These are phyloP conservation scores for Coffea eugenioides DNA, from an alignment of 257 asterid genomes.

Conservation along the genomic window DNA sequence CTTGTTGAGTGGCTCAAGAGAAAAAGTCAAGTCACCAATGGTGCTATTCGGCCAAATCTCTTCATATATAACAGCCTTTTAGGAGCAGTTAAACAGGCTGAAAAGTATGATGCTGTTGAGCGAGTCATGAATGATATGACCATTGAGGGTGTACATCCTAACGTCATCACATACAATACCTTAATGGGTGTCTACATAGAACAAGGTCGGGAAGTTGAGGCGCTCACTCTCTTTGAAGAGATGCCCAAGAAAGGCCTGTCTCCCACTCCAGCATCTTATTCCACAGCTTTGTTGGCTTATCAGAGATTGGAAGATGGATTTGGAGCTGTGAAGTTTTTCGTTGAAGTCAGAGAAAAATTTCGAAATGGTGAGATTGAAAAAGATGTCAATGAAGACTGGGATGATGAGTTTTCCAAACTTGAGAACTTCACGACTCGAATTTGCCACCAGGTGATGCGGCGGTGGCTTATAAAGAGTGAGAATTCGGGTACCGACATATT, in stretches of 20 bases:
- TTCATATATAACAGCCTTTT: slow-evolving; percentile 75
- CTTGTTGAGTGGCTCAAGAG: slow-evolving; percentile 84
- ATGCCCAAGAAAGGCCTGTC: slow-evolving; percentile 54
- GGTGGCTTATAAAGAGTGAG: slow-evolving; percentile 61
- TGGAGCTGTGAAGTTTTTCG: slow-evolving; percentile 64
- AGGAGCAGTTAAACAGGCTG: slow-evolving; percentile 70
- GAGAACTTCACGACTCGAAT: slow-evolving; percentile 61
- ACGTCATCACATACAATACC: slow-evolving; percentile 70
- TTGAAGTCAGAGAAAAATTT: slow-evolving; percentile 40
- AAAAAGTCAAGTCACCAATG: slow-evolving; percentile 43
- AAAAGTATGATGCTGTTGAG: slow-evolving; percentile 43
- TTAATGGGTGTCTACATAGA: slow-evolving; percentile 73
- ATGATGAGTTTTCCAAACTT: slow-evolving; percentile 57
- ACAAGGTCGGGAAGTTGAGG: slow-evolving; percentile 65
- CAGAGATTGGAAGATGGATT: slow-evolving; percentile 73
- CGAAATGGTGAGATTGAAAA: slow-evolving; percentile 55
- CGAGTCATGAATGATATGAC: slow-evolving; percentile 58
- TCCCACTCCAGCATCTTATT: slow-evolving; percentile 83
- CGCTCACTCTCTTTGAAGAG: slow-evolving; percentile 57
- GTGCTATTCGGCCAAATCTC: slow-evolving; percentile 47
- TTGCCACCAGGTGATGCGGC: slow-evolving; percentile 78
- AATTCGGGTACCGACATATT: slow-evolving; percentile 46
- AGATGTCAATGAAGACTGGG: slow-evolving; percentile 53
- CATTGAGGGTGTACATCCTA: slow-evolving; percentile 55
- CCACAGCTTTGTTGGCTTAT: slow-evolving; percentile 67